Conservation (phyloP, 495 filamentous ascomycete genomes). For the Aspergillus heteromorphus region DNA sequence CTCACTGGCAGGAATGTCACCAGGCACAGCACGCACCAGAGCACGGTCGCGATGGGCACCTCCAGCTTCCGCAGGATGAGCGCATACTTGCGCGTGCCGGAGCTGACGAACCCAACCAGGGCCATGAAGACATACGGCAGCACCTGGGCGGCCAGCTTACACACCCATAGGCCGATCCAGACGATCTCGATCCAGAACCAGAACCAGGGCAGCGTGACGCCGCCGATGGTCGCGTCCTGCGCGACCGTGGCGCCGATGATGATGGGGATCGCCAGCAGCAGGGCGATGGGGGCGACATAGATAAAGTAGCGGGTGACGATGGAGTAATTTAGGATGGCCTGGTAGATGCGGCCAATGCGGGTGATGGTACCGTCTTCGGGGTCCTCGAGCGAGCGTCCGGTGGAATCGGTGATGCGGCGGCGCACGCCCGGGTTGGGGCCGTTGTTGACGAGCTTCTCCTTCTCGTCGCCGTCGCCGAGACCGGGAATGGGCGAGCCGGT, state of each 20-base stretch:
- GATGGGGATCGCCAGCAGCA: conserved; percentile 74
- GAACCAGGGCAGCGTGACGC: conserved; percentile 68
- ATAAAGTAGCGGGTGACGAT: conserved; percentile 83
- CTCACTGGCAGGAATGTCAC: conserved; percentile 69
- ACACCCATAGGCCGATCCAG: conserved; percentile 83
- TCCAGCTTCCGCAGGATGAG: conserved; percentile 73
- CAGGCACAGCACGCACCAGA: conserved; percentile 76
- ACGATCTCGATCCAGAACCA: conserved; percentile 90
- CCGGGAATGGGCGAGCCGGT: conserved; percentile 12
- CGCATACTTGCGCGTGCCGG: conserved; percentile 89
- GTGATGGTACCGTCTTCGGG: conserved; percentile 62
- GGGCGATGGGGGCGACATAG: conserved; percentile 74
- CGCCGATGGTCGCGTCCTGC: conserved; percentile 51
- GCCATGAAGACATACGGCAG: conserved; percentile 83
- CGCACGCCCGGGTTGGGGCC: conserved; percentile 33
- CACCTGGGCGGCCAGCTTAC: conserved; percentile 73
- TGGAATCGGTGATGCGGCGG: conserved; percentile 50
- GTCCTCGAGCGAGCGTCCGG: conserved; percentile 39
- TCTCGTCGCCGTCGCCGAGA: conserved; percentile 31
- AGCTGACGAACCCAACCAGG: conserved; percentile 81
- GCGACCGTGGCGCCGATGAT: conserved; percentile 60
- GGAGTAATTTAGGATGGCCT: conserved; percentile 77
- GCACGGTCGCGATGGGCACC: conserved; percentile 79
- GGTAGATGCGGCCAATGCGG: conserved; percentile 80
- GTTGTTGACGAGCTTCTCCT: conserved; percentile 43